Base-by-base conservation (phyloP, 345 rosid species). In the Zanthoxylum bungeanum region DNA sequence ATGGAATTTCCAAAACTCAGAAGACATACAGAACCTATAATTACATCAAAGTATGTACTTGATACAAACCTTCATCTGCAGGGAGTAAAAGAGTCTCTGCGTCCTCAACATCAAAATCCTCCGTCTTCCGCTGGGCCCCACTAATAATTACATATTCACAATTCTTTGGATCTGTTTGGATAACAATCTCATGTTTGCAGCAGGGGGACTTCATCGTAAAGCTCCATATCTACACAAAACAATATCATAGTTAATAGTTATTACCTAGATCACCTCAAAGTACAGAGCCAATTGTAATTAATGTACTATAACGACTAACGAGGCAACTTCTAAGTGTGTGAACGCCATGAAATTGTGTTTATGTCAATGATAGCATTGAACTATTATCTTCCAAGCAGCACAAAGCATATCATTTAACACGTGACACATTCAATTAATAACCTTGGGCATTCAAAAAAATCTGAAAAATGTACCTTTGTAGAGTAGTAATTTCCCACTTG, bases 401-500 rank as follows among this genome's bases (percentile, higher is more conserved):
- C 21, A 46, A 5, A 8, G 10, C 16, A 25, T 5, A 25, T 27
- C 11, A 59, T 9, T 70, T 16, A 16, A 60, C 57, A 57, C 16
- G 14, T 30, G 22, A 55, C 17, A 55, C 12, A 19, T 42, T 68
- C 71, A 52, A 68, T 68, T 16, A 12, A 9, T 39, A 56, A 58
- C 39, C 27, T 57, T n/a, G 7, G 55, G 19, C n/a, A 63, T 16
- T 33, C 8, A 40, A 28, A 50, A 28, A 44, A 42, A 75, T 56
- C 46, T 24, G 56, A 8, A 68, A 62, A 64, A 59, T 2, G 0
- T 81, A 91, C 99, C 98, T 96, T 96, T 24, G 98, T 91, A 25
- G 98, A 96, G 82, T 93, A 93, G 79, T 96, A 96, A 79, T 91
- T 91, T 64, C 98, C 98, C 69, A 93, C 97, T 93, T 93, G 98